A percentile compares a stretch with the other conserved stretches of the same genome.
These are phyloP conservation scores for Hypoxylon sp. DNA, from an alignment of 2,329 filamentous ascomycete species.

Conservation along the genomic window DNA sequence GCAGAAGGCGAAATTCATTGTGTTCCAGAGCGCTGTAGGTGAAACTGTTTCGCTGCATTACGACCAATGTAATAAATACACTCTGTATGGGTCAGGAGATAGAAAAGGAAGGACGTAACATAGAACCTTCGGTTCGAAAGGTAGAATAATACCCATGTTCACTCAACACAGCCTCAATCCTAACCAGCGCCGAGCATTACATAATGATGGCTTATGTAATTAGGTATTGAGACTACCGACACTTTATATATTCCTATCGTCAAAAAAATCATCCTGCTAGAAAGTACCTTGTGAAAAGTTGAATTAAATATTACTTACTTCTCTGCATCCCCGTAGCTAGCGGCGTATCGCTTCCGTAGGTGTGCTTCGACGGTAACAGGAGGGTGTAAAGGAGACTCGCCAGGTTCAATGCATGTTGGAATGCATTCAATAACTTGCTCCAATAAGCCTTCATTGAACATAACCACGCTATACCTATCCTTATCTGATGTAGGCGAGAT, in stretches of 20 bases:
- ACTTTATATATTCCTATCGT: too few relatives aligned
- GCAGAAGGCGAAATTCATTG: constrained; percentile 6
- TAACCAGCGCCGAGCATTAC: too few relatives aligned
- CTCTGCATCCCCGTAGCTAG: constrained; percentile 27
- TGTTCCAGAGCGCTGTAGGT: neutral
- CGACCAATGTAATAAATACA: too few relatives aligned
- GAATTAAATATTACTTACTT: neutral
- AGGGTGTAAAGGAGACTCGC: constrained; percentile 52
- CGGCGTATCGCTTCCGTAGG: constrained; percentile 44
- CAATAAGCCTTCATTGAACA: constrained; percentile 54
- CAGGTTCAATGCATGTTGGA: constrained; percentile 54
- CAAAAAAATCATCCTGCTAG: too few relatives aligned
- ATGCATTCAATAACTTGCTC: constrained; percentile 56
- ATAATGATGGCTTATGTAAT: too few relatives aligned
- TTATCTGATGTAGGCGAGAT: constrained; percentile 47
- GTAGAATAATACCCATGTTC: too few relatives aligned
- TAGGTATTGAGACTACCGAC: too few relatives aligned
- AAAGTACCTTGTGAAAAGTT: too few relatives aligned
- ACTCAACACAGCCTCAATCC: too few relatives aligned
- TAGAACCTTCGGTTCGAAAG: too few relatives aligned
- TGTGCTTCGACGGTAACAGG: constrained; percentile 55
- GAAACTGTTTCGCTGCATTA: neutral
- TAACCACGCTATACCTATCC: constrained; percentile 53
- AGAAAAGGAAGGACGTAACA: too few relatives aligned
- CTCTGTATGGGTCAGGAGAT: too few relatives aligned